Evolutionary conservation across 768 basidiomycete species (phyloP), one percentile per base, ranked within the genome.

Genomic region (Tulasnella sp.): DNA sequence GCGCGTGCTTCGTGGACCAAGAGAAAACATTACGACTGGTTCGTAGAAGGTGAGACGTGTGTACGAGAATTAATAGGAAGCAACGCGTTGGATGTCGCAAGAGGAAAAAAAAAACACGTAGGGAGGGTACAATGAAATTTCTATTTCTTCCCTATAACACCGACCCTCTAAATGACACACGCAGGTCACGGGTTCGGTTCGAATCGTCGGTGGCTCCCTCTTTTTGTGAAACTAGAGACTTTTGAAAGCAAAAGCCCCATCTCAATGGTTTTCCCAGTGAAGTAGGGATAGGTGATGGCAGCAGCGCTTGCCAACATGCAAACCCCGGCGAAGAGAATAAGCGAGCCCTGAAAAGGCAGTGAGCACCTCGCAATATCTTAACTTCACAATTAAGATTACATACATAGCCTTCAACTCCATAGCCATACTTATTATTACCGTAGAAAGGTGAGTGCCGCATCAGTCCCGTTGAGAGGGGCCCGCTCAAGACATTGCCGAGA

Each of bases 301-400:
- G 58, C 58, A 31, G 76, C 52, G 76, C 76, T 77, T 34, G 68
- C 76, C 12, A 77, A 14, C 58, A 77, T 62, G 21, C 58, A 38
- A 4, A 62, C 10, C 7, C 76, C 76, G 9, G 76, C 38, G 31
- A 77, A 77, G 36, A 77, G n/a, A 39, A 77, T 77, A 21, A 77
- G 56, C n/a, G 76, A 71, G 68, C 76, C 76, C 62, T 68, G 16
- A 10, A 24, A n/a, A 52, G 21, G 1, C 8, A 1, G n/a, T 52
- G 9, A 52, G 52, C 24, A 24, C n/a, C n/a, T 19, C 16, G 44
- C 16, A 3, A 18, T 44, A 38, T 12, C 34, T 12, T 31, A 38
- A 31, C 36, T 38, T 12, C 19, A 42, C 16, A 44, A 18, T 44
- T 44, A 18, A 4, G 1, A 16, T 16, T n/a, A 42, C 73, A n/a